Conservation (phyloP, 2,329 filamentous ascomycete species). For the Colletotrichum endophyticum region DNA sequence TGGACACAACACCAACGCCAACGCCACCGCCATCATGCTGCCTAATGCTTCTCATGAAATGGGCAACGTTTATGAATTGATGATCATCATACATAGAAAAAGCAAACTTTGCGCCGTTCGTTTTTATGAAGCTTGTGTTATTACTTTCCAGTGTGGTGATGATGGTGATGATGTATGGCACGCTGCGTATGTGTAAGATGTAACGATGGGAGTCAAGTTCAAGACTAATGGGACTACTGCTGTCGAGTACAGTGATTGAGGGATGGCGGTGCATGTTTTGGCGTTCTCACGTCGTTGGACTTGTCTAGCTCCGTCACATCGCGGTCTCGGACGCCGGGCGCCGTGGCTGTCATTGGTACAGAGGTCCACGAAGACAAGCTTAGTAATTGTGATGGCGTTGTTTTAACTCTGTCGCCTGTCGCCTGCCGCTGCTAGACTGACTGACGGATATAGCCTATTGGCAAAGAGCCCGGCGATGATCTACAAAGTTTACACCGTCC, state of each 20-base stretch:
- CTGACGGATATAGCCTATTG: too few relatives aligned
- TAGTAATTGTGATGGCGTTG: neutral
- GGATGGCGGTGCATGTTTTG: rapidly evolving
- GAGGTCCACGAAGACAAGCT: neutral
- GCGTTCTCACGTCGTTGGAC: neutral
- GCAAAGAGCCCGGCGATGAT: too few relatives aligned
- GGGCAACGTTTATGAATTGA: conserved; percentile 20
- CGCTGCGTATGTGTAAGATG: neutral
- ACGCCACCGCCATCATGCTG: conserved; percentile 3
- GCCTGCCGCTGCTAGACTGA: neutral
- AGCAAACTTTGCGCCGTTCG: neutral
- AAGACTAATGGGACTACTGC: too few relatives aligned
- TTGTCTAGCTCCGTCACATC: neutral
- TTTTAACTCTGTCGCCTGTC: neutral
- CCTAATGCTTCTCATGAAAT: conserved; percentile 18
- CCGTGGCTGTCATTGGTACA: neutral
- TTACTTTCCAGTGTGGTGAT: neutral
- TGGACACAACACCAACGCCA: neutral
- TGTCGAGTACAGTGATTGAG: neutral
- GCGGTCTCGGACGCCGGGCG: neutral
- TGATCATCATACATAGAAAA: conserved; percentile 19
- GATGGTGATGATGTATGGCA: neutral
- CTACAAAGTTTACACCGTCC: too few relatives aligned
- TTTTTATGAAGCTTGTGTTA: neutral
- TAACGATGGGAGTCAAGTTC: neutral